Evolutionary conservation across 2,329 filamentous ascomycete genomes (phyloP).

Genomic region (Lasiodiplodia theobromae): DNA sequence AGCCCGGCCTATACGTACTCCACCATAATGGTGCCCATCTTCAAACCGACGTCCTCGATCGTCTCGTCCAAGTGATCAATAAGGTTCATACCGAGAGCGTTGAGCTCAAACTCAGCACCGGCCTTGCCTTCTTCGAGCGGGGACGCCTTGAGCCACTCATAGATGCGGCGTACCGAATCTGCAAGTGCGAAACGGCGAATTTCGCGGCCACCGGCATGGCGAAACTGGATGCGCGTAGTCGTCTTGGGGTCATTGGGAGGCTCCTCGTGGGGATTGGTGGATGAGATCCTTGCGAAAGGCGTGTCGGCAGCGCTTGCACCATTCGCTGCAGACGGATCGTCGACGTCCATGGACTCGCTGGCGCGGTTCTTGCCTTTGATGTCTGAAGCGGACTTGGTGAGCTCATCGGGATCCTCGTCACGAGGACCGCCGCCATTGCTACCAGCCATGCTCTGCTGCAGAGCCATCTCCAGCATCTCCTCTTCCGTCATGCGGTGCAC

Average conservation of each 20-base stretch:
- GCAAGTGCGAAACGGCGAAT: constrained; percentile 82
- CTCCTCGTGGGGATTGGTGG: constrained; percentile 76
- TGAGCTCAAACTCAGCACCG: constrained; percentile 83
- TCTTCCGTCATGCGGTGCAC: constrained; percentile 93
- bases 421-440: constrained; percentile 60
- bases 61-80: constrained; percentile 76
- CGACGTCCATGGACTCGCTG: constrained; percentile 38
- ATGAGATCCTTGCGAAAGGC: constrained; percentile 75
- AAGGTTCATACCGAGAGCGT: constrained; percentile 85
- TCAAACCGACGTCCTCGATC: constrained; percentile 82
- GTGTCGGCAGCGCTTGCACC: constrained; percentile 47
- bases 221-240: constrained; percentile 91
- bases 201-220: constrained; percentile 81
- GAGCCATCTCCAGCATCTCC: constrained; percentile 93
- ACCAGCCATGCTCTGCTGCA: constrained; percentile 82
- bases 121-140: constrained; percentile 84
- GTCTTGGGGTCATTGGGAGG: constrained; percentile 73
- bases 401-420: constrained; percentile 82
- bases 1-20: constrained; percentile 65
- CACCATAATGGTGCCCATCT: constrained; percentile 94
- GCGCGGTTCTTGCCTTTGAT: constrained; percentile 63
- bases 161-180: constrained; percentile 82
- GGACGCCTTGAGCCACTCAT: constrained; percentile 94
- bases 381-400: constrained; percentile 70
- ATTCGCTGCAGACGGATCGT: constrained; percentile 36